Evolutionary conservation across 31 red algal species (phyloP), one percentile per base, ranked within the genome.

Genomic region (Asparagopsis taxiformis): DNA sequence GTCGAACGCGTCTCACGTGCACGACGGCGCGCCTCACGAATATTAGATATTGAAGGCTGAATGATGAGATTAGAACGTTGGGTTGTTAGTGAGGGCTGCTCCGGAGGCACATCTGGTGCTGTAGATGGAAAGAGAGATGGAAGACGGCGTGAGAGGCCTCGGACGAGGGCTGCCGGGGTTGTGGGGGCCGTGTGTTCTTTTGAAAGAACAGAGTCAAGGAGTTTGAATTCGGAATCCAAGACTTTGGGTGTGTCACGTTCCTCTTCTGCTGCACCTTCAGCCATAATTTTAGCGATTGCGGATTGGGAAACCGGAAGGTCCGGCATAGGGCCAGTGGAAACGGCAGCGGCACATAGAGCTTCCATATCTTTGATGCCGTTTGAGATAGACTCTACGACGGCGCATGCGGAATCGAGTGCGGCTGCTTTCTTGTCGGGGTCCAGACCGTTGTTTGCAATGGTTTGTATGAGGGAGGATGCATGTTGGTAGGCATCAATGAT

Each of bases 291-390:
- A 20, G 64, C 64, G 35, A 31, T 68, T 28, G 26, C n/a, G 17
- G 9, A 10, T 8, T 25, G 8, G 9, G 55, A 23, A 25, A 23
- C 13, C 55, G 8, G 23, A 10, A 8, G 55, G 21, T 23, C 25
- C 9, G 46, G 11, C 0, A 32, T 24, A 7, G 54, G 28, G 9
- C 13, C 35, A 9, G 33, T 8, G 9, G 55, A 9, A 3, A 36
- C 53, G 10, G 85, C 85, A 11, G 68, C 74, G 10, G 26, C 68
- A 59, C 79, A 83, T 21, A 92, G 55, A 1, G 79, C 79, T 33
- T 82, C 79, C 88, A 92, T 92, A 43, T 82, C 73, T 10, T 77
- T 77, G 31, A 84, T 53, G 19, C 88, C 88, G 23, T 84, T 83
- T 3, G 70, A 78, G 3, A 84, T 48, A 23, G 41, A 57, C 37